These are phyloP conservation scores for Mallotus nudiflorus DNA, from an alignment of 345 rosid genomes.

Conservation along the genomic window DNA sequence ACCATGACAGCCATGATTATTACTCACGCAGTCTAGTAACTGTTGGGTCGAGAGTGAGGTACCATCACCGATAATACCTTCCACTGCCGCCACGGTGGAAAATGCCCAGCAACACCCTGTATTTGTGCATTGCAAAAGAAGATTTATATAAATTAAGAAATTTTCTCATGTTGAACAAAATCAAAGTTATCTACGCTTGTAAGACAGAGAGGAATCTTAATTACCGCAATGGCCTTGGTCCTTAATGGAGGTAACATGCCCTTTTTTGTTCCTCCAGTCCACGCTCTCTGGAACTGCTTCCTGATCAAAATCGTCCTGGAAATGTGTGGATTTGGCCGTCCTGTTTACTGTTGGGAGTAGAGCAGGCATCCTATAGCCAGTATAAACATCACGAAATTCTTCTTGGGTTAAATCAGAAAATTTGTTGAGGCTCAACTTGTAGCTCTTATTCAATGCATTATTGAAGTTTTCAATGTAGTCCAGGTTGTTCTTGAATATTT, in stretches of 20 bases:
- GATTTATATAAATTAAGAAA: no score
- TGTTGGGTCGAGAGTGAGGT: neutral
- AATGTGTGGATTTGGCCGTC: neutral
- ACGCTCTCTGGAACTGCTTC: neutral
- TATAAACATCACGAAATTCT: neutral
- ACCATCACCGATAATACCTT: neutral
- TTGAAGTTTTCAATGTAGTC: conserved; percentile 16
- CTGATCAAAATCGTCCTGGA: no score
- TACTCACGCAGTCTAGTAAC: neutral
- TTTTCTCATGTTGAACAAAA: no score
- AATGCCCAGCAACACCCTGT: conserved; percentile 8
- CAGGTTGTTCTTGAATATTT: conserved; percentile 27
- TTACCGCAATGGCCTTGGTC: conserved; percentile 1
- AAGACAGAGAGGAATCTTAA: neutral
- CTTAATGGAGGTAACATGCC: neutral
- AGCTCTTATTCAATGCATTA: neutral
- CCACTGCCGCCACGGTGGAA: neutral
- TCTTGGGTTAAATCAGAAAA: conserved; percentile 1
- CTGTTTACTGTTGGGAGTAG: neutral
- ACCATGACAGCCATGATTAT: neutral
- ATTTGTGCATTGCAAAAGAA: neutral
- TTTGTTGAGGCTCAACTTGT: neutral
- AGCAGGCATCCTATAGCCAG: neutral
- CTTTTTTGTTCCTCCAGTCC: conserved; percentile 2
- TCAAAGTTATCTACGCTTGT: no score